These are phyloP conservation scores for Apiospora hydei DNA, from an alignment of 2,329 filamentous ascomycete genomes.

Conservation along the genomic window DNA sequence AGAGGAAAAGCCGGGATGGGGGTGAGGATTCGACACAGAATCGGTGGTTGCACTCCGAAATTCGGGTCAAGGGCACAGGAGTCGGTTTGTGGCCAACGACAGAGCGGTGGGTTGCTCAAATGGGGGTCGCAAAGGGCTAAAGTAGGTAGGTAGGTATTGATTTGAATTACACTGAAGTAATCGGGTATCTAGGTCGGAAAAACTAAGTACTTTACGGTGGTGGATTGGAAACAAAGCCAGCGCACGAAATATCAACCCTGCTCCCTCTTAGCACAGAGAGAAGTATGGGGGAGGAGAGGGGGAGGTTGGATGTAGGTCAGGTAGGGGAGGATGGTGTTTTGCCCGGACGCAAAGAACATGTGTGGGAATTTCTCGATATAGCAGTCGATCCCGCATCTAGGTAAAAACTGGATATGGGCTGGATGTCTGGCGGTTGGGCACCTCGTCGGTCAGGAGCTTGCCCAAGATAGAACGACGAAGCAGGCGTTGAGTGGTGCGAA, in stretches of 20 bases:
- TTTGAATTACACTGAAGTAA: slow-evolving; percentile 12
- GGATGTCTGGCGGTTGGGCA: background rate
- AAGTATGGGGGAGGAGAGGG: background rate
- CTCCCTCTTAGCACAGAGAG: background rate
- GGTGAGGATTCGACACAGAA: background rate
- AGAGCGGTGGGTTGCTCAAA: background rate
- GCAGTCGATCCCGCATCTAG: slow-evolving; percentile 1
- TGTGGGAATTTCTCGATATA: slow-evolving; percentile 13
- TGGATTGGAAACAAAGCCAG: slow-evolving; percentile 3
- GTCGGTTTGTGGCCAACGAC: background rate
- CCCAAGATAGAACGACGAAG: slow-evolving; percentile 6
- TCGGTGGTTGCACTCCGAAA: background rate
- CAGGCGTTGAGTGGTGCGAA: slow-evolving; percentile 16
- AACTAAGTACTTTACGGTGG: slow-evolving; percentile 4
- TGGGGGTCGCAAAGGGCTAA: background rate
- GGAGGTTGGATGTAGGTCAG: background rate
- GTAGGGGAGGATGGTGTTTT: slow-evolving; percentile 10
- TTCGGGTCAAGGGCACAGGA: background rate
- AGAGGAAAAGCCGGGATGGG: background rate
- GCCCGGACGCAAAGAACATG: background rate
- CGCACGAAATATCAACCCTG: slow-evolving; percentile 6
- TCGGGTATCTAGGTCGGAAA: slow-evolving; percentile 20
- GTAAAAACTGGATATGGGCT: background rate
- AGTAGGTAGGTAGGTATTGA: background rate
- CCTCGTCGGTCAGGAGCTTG: background rate